Evolutionary conservation across 345 rosid species (phyloP), one percentile per base, ranked within the genome.

Genomic region (Clausena lansium): DNA sequence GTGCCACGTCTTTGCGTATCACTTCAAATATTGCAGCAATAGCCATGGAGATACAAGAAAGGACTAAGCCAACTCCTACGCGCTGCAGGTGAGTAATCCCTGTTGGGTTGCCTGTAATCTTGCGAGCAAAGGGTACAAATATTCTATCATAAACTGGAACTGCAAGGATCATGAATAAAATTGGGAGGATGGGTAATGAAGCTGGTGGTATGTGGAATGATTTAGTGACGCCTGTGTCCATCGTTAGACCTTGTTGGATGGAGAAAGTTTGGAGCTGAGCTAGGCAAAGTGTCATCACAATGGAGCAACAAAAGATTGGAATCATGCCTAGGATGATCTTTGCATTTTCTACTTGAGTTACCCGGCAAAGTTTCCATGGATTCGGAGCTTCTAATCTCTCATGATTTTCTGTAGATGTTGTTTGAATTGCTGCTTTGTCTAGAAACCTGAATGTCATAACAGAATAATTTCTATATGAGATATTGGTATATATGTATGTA

Each of bases 1-100:
- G 80, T 0, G 91, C 95, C 17, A 83, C 90, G 6, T 28, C 27
- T 74, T 84, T 85, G n/a, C 92, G 82, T 63, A 86, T 89, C 79
- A 81, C 86, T 77, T 91, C 89, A 17, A 88, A 35, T 2, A 88
- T 36, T 39, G 88, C 83, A 13, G 92, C 90, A 0, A 68, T 25
- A 2, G 89, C 91, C 89, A 86, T 88, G 58, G 88, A 86, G 19
- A 89, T 0, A 9, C 80, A 69, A 19, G 88, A 85, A 32, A 91
- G 88, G 28, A 83, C 30, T 4, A 89, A 86, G 57, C 92, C 92
- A 2, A 89, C 84, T 2, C 92, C 92, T 1, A 88, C 82, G 4
- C 92, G 88, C 76, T 91, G 94, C 54, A 91, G 86, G 77, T 84
- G 89, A 6, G 88, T 89, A 80, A 89, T 74, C 28, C 92, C 94